Evolutionary conservation across 1,284 basidiomycete genomes (phyloP).

Genomic region (Kwoniella shivajii): DNA sequence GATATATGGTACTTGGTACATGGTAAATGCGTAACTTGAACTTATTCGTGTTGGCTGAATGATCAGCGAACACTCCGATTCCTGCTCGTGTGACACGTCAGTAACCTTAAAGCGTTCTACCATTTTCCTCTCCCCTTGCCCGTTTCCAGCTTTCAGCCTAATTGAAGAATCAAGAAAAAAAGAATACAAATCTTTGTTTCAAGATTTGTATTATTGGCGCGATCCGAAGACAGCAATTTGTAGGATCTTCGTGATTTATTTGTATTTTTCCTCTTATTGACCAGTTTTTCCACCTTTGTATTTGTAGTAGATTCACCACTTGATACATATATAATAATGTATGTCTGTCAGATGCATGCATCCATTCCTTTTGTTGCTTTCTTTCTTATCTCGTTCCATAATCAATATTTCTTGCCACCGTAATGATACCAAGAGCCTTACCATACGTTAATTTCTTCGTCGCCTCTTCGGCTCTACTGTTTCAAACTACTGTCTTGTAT

Average conservation of each 20-base stretch:
- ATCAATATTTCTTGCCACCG: not conserved
- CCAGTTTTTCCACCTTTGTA: not conserved
- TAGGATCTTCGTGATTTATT: conserved; percentile 1
- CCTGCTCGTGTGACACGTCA: too few species aligned
- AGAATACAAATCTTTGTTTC: not conserved
- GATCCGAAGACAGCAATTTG: not conserved
- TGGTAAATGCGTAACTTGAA: too few species aligned
- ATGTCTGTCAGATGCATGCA: not conserved
- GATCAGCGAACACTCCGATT: too few species aligned
- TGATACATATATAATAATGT: not conserved
- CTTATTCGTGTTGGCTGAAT: too few species aligned
- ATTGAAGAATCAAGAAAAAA: not conserved
- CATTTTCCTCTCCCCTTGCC: too few species aligned
- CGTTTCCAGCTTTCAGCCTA: too few species aligned
- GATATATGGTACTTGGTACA: too few species aligned
- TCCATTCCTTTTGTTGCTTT: not conserved
- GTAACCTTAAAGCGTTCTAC: too few species aligned
- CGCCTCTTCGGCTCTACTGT: conserved; percentile 2
- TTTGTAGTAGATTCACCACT: not conserved
- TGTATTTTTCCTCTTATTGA: not conserved
- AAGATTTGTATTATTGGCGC: not conserved
- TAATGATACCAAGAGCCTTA: conserved; percentile 12
- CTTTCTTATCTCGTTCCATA: not conserved
- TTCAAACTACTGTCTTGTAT: conserved; percentile 7
- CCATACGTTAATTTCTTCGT: conserved; percentile 15